Percentiles rank a stretch among this genome's conserved stretches.
These are phyloP conservation scores for Cyberlindnera mycetangii DNA, from an alignment of 805 yeast genomes.

Conservation along the genomic window DNA sequence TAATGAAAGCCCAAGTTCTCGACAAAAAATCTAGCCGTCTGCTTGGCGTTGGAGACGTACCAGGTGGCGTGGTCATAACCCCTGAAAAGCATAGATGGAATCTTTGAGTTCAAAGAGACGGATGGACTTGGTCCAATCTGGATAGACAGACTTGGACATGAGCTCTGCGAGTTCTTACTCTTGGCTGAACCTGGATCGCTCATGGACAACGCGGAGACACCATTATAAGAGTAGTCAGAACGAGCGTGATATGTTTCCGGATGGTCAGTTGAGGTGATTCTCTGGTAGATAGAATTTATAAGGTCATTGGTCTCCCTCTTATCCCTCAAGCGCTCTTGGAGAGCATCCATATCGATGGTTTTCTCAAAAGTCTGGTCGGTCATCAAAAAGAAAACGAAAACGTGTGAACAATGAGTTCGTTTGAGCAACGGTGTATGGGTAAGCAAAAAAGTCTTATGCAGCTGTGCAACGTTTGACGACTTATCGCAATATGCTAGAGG, in stretches of 20 bases:
- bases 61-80: conserved; percentile 68
- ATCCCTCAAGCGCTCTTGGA: conserved; percentile 4
- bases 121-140: conserved; percentile 5
- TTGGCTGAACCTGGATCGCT: not conserved
- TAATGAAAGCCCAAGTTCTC: conserved; percentile 59
- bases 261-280: not conserved
- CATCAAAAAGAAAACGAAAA: not conserved
- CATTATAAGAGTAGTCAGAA: not conserved
- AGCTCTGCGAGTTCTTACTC: not conserved
- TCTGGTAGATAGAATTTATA: conserved; percentile 1
- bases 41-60: conserved; percentile 72
- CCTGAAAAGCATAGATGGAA: conserved; percentile 13
- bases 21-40: conserved; percentile 53
- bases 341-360: not conserved
- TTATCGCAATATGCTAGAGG: too few relatives aligned
- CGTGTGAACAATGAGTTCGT: not conserved
- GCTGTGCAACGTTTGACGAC: too few relatives aligned
- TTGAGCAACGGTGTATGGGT: not conserved
- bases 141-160: conserved; percentile 6
- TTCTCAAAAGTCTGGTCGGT: not conserved
- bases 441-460: not conserved
- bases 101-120: not conserved
- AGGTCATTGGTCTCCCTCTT: conserved; percentile 1
- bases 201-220: not conserved
- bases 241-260: not conserved